A percentile compares a stretch with the other conserved stretches of the same genome.
Conservation (phyloP, 202 grass and related monocot species). For the Eragrostis tef region DNA sequence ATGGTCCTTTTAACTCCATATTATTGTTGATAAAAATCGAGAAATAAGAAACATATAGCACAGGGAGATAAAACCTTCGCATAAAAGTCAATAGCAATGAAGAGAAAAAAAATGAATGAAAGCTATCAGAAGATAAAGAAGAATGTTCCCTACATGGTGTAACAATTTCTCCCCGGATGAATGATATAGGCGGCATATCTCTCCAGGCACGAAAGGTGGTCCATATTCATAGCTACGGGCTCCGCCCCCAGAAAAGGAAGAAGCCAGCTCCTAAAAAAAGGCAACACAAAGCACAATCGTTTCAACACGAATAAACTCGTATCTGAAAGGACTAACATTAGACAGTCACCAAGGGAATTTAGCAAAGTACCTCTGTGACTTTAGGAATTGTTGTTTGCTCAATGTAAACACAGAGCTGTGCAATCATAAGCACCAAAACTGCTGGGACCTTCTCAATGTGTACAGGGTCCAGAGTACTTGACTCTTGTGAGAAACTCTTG, state of each 20-base stretch:
- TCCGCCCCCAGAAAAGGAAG: slow-evolving; percentile 90
- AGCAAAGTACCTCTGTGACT: slow-evolving; percentile 81
- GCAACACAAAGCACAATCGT: slow-evolving; percentile 38
- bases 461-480: slow-evolving; percentile 47
- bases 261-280: slow-evolving; percentile 72
- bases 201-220: slow-evolving; percentile 95
- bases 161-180: slow-evolving; percentile 87
- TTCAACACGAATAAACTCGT: slow-evolving; percentile 10
- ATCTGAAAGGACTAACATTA: slow-evolving; percentile 30
- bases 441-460: slow-evolving; percentile 78
- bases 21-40: slow-evolving; percentile 29
- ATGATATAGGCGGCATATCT: slow-evolving; percentile 92
- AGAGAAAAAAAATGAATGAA: slow-evolving; percentile 24
- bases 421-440: slow-evolving; percentile 74
- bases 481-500: slow-evolving; percentile 57
- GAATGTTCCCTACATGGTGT: slow-evolving; percentile 74
- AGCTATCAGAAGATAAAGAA: slow-evolving; percentile 37
- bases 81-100: slow-evolving; percentile 24
- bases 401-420: slow-evolving; percentile 91
- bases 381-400: slow-evolving; percentile 89
- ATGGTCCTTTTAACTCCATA: slow-evolving; percentile 6
- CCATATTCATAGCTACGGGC: slow-evolving; percentile 75
- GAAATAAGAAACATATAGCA: slow-evolving; percentile 11
- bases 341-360: slow-evolving; percentile 31
- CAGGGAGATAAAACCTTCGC: background rate